Evolutionary conservation across 2,329 filamentous ascomycete species (phyloP), one percentile per base, ranked within the genome.

Genomic region (Dactylellina drechsleri): DNA sequence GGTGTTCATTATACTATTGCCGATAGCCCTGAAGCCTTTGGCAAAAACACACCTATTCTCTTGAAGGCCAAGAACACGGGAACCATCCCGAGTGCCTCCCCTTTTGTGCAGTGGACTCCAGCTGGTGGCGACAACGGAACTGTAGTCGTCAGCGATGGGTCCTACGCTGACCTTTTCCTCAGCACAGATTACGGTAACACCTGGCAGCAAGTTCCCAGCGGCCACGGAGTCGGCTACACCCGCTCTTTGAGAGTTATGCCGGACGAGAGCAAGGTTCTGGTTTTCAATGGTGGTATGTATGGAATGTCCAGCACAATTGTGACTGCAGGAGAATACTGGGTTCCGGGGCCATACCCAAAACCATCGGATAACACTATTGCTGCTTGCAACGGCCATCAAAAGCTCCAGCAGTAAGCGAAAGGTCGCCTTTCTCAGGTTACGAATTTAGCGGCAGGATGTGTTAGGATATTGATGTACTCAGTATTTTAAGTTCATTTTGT

Each of bases 1-100:
- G 82, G 83, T 15, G 82, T 84, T 16, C 82, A 84, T 80, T 85
- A 85, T 80, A 81, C 82, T n/a, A 79, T 85, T 64, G 80, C 83
- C 18, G 78, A 80, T 58, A 79, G 80, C 50, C 84, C 84, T 5
- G 79, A 80, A 50, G 31, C 2, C 31, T 36, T 36, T 10, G 31
- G 31, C 5, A 36, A 36, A 10, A 10, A 36, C 5, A 36, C 31
- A 4, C 31, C 31, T 36, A 36, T 36, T 10, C 31, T 36, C 31
- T 5, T 36, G 10, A 36, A 36, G 2, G 80, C 81, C 4, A 60
- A 72, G 8, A 78, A 79, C 56, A 79, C 78, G 16, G 80, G 80
- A 58, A 80, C 79, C 5, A 79, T 79, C 20, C 83, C 83, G 12
- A 82, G 81, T 50, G 81, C 81, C 16, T 83, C 81, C 36, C 84